phyloP scores from a whole-genome alignment of 768 basidiomycete genomes.

The Macrocybe gigantea region DNA sequence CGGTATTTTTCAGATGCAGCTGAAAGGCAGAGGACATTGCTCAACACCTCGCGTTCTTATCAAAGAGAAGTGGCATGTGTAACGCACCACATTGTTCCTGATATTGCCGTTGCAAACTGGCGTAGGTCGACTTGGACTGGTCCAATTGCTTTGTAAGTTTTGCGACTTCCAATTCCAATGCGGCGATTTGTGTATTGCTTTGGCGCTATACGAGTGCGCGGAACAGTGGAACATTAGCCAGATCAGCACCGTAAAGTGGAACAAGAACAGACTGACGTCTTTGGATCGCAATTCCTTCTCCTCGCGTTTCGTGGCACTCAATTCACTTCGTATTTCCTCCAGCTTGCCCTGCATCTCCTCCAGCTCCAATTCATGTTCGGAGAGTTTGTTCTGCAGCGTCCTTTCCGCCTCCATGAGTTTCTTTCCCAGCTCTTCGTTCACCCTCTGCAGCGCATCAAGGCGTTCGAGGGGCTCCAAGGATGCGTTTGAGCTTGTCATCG shows the following conservation, averaged over 20 bases:
- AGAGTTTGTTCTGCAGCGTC: slow-evolving; percentile 56
- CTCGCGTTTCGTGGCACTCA: slow-evolving; percentile 77
- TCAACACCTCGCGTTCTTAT: neutral
- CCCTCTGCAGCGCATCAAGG: slow-evolving; percentile 65
- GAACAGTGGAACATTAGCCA: slow-evolving; percentile 1
- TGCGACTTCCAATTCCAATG: slow-evolving; percentile 73
- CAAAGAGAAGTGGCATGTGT: neutral
- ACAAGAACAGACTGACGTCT: slow-evolving; percentile 48
- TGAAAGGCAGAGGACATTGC: slow-evolving; percentile 17
- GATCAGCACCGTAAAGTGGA: neutral
- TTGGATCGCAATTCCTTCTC: slow-evolving; percentile 89
- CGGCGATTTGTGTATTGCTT: slow-evolving; percentile 58
- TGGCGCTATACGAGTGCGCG: slow-evolving; percentile 37
- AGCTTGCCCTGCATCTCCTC: slow-evolving; percentile 73
- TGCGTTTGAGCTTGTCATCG: slow-evolving; percentile 51
- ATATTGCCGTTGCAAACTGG: slow-evolving; percentile 80
- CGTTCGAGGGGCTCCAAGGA: slow-evolving; percentile 72
- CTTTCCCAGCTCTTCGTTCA: slow-evolving; percentile 68
- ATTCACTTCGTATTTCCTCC: slow-evolving; percentile 74
- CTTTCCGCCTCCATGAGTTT: slow-evolving; percentile 74
- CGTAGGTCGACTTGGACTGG: slow-evolving; percentile 63
- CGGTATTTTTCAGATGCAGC: slow-evolving; percentile 78
- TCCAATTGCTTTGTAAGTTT: slow-evolving; percentile 75
- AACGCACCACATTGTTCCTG: slow-evolving; percentile 78
- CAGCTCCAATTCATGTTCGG: slow-evolving; percentile 77